phyloP scores from a whole-genome alignment of 176 grass and related monocot species.

The Triticum urartu region DNA sequence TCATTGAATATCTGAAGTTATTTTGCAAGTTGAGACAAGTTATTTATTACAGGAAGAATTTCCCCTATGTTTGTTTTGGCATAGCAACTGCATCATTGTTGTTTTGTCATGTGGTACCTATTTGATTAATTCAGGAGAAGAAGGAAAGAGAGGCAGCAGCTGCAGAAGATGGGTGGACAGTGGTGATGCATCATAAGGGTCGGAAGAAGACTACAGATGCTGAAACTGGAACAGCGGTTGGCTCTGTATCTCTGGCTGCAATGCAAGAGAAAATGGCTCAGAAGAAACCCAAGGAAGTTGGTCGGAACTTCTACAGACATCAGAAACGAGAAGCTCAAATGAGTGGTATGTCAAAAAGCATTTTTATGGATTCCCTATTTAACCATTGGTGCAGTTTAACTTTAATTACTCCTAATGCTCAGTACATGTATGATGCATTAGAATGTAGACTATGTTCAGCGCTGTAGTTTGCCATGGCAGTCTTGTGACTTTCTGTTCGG shows the following conservation, averaged over 20 bases:
- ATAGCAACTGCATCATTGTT: neutral
- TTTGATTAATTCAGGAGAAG: slow-evolving; percentile 71
- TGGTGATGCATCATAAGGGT: slow-evolving; percentile 90
- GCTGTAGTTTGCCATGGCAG: neutral
- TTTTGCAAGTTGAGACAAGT: neutral
- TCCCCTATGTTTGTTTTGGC: neutral
- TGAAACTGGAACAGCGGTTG: slow-evolving; percentile 84
- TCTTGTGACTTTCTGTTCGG: neutral
- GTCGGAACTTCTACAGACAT: slow-evolving; percentile 77
- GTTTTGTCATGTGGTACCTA: neutral
- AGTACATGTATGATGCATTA: neutral
- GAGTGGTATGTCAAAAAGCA: slow-evolving; percentile 52
- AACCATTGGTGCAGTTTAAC: slow-evolving; percentile 3
- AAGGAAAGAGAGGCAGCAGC: slow-evolving; percentile 71
- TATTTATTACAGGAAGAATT: neutral
- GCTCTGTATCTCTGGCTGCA: slow-evolving; percentile 78
- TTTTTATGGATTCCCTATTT: neutral
- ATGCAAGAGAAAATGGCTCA: slow-evolving; percentile 85
- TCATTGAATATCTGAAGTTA: neutral
- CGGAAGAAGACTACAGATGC: slow-evolving; percentile 91
- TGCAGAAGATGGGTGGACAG: slow-evolving; percentile 92
- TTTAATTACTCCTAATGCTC: neutral
- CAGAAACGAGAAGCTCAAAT: slow-evolving; percentile 79
- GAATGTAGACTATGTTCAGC: neutral
- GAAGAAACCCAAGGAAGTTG: slow-evolving; percentile 81